Evolutionary conservation across 345 rosid genomes (phyloP).

Genomic region (Euphorbia peplus): DNA sequence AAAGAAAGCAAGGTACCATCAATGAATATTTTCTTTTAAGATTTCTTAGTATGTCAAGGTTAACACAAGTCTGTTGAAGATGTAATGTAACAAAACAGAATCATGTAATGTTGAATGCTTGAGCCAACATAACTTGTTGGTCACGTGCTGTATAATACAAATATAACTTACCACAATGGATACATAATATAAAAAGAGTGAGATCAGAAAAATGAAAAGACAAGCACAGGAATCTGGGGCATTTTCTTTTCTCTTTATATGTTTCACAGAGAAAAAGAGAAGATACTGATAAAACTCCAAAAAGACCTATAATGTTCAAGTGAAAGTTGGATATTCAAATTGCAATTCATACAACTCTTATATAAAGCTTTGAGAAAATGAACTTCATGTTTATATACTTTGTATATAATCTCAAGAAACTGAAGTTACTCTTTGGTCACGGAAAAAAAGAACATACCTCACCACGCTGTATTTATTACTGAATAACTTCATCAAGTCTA

Average conservation of each 20-base stretch:
- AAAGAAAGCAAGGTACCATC: slow-evolving; percentile 10
- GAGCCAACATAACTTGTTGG: background rate
- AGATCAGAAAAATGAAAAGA: background rate
- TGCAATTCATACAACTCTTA: no score
- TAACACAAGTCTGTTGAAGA: background rate
- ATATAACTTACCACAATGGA: background rate
- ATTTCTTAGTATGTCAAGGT: background rate
- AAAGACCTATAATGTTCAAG: background rate
- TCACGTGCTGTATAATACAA: background rate
- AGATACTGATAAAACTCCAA: background rate
- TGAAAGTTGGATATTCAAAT: background rate
- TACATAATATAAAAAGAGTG: background rate
- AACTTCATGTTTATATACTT: slow-evolving; percentile 1
- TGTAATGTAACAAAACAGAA: background rate
- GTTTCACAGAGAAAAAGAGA: background rate
- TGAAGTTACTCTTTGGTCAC: background rate
- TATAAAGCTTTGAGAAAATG: background rate
- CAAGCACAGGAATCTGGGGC: background rate
- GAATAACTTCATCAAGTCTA: slow-evolving; percentile 88
- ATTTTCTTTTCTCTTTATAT: background rate
- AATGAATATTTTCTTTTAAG: background rate
- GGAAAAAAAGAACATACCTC: slow-evolving; percentile 38
- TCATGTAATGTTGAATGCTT: background rate
- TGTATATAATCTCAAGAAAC: background rate
- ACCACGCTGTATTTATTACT: slow-evolving; percentile 75